Evolutionary conservation across 164 flowering plant genomes (phyloP).

Genomic region (Chimonanthus praecox): DNA sequence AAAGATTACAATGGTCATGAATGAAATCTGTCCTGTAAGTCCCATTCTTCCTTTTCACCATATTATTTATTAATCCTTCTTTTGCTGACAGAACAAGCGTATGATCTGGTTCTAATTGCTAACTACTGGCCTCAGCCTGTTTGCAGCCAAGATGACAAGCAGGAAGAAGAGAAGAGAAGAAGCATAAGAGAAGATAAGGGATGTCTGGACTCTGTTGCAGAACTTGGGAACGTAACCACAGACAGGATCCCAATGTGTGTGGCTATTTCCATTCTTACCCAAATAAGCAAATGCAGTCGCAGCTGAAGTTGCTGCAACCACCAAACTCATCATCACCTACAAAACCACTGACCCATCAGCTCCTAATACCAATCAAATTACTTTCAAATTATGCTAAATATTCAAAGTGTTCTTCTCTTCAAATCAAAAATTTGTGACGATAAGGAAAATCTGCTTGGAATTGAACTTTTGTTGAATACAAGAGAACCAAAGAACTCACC

Average conservation of each 20-base stretch:
- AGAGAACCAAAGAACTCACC: slow-evolving; percentile 27
- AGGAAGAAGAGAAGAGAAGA: slow-evolving; percentile 30
- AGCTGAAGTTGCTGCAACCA: slow-evolving; percentile 43
- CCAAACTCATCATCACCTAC: slow-evolving; percentile 45
- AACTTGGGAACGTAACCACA: slow-evolving; percentile 41
- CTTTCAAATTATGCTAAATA: background rate
- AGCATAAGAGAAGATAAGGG: slow-evolving; percentile 33
- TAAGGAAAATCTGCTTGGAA: no score
- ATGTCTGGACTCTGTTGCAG: slow-evolving; percentile 28
- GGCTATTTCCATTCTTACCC: slow-evolving; percentile 36
- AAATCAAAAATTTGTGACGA: no score
- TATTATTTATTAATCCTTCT: no score
- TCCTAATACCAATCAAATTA: background rate
- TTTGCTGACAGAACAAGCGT: no score
- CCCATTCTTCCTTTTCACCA: no score
- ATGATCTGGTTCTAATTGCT: background rate
- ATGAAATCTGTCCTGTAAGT: no score
- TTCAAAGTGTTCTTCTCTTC: background rate
- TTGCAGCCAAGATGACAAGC: slow-evolving; percentile 33
- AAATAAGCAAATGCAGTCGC: slow-evolving; percentile 49
- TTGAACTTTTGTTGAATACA: background rate
- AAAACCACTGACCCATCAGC: background rate
- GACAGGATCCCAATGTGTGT: slow-evolving; percentile 42
- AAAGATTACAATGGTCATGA: no score
- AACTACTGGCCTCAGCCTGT: background rate